Evolutionary conservation across 2,329 filamentous ascomycete species (phyloP).

Genomic region (Sporothrix sp.): DNA sequence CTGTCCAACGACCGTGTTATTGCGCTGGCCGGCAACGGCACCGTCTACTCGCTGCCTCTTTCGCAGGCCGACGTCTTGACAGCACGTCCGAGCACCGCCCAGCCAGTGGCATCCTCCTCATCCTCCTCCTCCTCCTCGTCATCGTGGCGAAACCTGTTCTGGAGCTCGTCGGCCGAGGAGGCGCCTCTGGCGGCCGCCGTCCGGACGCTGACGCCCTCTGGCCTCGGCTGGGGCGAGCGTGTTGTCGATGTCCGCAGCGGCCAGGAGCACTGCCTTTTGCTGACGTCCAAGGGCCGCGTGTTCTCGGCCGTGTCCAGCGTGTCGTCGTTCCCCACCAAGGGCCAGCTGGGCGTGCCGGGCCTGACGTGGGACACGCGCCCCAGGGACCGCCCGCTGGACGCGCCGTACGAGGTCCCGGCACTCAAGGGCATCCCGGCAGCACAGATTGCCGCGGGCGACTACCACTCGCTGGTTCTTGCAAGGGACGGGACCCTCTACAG

Average conservation of each 20-base stretch:
- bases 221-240: constrained; percentile 59
- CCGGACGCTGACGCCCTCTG: constrained; percentile 56
- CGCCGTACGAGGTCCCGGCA: constrained; percentile 66
- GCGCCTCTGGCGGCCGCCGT: constrained; percentile 42
- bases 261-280: constrained; percentile 73
- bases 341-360: constrained; percentile 80
- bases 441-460: constrained; percentile 74
- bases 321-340: constrained; percentile 66
- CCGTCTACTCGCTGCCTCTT: constrained; percentile 76
- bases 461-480: constrained; percentile 74
- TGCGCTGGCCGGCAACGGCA: constrained; percentile 62
- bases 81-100: no score
- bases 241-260: constrained; percentile 67
- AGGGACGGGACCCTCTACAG: constrained; percentile 67
- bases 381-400: constrained; percentile 64
- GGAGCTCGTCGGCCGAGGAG: constrained; percentile 33
- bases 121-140: constrained; percentile 45
- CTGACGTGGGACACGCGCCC: constrained; percentile 72
- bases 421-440: constrained; percentile 61
- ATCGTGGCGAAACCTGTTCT: constrained; percentile 60
- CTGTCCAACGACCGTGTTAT: constrained; percentile 78
- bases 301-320: constrained; percentile 81
- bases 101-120: constrained; percentile 34
- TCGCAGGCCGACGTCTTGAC: constrained; percentile 52
- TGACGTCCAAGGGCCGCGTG: constrained; percentile 76